Evolutionary conservation across 352 stramenopile genomes (phyloP), one percentile per base, ranked within the genome.

Genomic region (Pythium coloratum): DNA sequence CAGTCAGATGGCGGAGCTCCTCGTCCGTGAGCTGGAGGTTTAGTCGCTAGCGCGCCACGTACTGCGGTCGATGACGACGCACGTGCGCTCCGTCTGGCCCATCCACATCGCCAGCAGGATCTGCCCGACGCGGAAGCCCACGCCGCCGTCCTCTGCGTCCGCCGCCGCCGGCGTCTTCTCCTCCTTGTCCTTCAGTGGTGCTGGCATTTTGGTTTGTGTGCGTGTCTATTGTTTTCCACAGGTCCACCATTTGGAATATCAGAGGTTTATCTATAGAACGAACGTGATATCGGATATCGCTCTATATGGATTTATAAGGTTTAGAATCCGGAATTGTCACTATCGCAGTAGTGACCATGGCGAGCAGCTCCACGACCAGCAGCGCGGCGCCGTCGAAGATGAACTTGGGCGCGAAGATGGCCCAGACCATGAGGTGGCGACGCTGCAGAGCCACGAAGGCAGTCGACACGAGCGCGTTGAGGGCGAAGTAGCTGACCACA

Each of bases 351-450:
- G 54, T 58, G 38, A 56, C 54, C 2, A 47, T 16, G 3, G 33
- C 26, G n/a, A 70, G 26, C 32, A 70, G 55, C 55, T 90, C 81
- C 6, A 77, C 68, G n/a, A 88, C 70, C 14, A 94, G 64, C 63
- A 92, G 63, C 18, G 80, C 75, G 16, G 87, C 60, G 32, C 79
- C 82, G 38, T 97, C 90, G 55, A 95, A 97, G 55, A 96, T 79
- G 71, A 94, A 96, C 69, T 96, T 96, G 42, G 90, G 90, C 2
- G 91, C 90, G 70, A 97, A 97, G 58, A 97, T 96, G 12, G 90
- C 90, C 91, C 91, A 97, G 42, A 97, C 90, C 89, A 97, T 97
- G 47, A 97, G 76, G 67, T 97, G 91, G 18, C 91, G 86, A 34
- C 91, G 80, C 74, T 94, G 86, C 13, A 96, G 65, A 10, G 77